phyloP scores from a whole-genome alignment of 2,329 filamentous ascomycete genomes.

The Ceratocystis variospora region DNA sequence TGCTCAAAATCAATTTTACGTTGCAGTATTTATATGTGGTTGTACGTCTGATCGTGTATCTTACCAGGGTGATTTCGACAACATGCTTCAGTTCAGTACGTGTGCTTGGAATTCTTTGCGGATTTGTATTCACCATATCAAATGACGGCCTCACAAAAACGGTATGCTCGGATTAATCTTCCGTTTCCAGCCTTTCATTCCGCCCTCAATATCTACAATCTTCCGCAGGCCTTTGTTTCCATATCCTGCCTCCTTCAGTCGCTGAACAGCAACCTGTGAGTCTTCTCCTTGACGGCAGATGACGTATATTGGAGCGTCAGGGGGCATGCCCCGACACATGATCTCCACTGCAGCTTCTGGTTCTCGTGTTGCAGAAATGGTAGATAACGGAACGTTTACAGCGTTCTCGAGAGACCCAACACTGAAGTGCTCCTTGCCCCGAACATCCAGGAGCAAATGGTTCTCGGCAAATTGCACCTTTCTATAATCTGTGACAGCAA shows the following conservation, averaged over 20 bases:
- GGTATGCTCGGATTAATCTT: slow-evolving; percentile 48
- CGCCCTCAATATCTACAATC: slow-evolving; percentile 58
- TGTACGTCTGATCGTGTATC: no score
- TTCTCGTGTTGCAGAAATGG: slow-evolving; percentile 38
- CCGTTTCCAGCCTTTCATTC: slow-evolving; percentile 58
- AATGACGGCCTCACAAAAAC: slow-evolving; percentile 30
- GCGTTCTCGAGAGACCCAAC: slow-evolving; percentile 64
- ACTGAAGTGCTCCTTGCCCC: slow-evolving; percentile 72
- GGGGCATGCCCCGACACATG: slow-evolving; percentile 31
- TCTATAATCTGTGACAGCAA: slow-evolving; percentile 49
- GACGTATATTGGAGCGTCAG: slow-evolving; percentile 48
- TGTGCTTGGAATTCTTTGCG: not conserved
- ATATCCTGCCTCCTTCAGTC: slow-evolving; percentile 48
- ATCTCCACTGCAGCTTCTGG: slow-evolving; percentile 20
- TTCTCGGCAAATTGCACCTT: slow-evolving; percentile 24
- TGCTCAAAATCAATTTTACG: no score
- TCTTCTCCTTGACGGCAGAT: slow-evolving; percentile 67
- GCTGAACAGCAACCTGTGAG: slow-evolving; percentile 55
- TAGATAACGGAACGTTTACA: slow-evolving; percentile 48
- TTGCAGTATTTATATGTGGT: no score
- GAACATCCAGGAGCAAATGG: slow-evolving; percentile 61
- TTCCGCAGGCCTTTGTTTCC: slow-evolving; percentile 39
- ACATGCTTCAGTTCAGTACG: not conserved
- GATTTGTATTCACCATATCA: not conserved
- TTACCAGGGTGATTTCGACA: not conserved